Conservation (phyloP, 2,329 filamentous ascomycete genomes). For the Beauveria rudraprayagi region DNA sequence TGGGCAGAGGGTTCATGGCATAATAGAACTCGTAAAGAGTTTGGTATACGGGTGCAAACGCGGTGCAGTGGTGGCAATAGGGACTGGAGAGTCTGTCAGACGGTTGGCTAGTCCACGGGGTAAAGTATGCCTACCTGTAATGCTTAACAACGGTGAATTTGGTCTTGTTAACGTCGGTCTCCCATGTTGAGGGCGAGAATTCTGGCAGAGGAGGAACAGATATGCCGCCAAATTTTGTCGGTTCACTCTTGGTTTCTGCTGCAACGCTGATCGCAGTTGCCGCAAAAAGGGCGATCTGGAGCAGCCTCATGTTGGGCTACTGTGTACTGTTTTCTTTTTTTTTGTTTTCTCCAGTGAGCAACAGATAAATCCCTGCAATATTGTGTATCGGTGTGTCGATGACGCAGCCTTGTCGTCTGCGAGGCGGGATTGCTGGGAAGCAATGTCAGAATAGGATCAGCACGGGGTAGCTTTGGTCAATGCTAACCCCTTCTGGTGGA, state of each 20-base stretch:
- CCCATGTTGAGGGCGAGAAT: constrained; percentile 49
- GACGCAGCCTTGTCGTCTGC: neutral
- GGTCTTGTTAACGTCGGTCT: constrained; percentile 44
- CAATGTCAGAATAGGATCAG: neutral
- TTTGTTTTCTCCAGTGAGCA: neutral
- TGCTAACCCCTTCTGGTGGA: neutral
- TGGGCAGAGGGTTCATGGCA: constrained; percentile 65
- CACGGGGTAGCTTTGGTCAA: neutral
- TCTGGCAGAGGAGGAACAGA: constrained; percentile 58
- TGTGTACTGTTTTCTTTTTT: neutral
- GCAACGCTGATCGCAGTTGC: constrained; percentile 33
- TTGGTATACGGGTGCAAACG: constrained; percentile 78
- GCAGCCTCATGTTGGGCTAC: constrained; percentile 35
- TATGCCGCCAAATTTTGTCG: constrained; percentile 58
- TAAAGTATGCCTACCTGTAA: constrained; percentile 47
- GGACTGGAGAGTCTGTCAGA: constrained; percentile 34
- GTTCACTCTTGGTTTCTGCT: constrained; percentile 27
- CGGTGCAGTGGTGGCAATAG: constrained; percentile 64
- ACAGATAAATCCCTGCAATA: neutral
- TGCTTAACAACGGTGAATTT: constrained; percentile 54
- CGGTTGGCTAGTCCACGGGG: constrained; percentile 13
- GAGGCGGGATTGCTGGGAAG: constrained; percentile 4
- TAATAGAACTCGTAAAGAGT: constrained; percentile 92
- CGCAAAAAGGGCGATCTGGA: constrained; percentile 40
- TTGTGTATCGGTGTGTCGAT: neutral